These are phyloP conservation scores for Xerocomus brunneocitrinus DNA, from an alignment of 768 basidiomycete genomes.

Conservation along the genomic window DNA sequence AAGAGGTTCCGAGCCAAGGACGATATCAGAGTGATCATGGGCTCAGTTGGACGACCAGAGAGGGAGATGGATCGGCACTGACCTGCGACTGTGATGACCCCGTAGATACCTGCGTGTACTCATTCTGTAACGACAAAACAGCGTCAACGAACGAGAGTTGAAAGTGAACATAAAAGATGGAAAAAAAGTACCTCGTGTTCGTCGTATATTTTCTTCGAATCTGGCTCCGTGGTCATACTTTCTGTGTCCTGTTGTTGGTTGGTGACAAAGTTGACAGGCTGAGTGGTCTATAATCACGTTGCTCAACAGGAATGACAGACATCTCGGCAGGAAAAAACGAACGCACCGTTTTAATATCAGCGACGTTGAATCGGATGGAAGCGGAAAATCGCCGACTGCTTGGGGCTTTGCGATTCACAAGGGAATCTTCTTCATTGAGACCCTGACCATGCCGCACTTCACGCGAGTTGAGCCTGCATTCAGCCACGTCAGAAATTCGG, in stretches of 20 bases:
- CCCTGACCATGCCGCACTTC: constrained; percentile 15
- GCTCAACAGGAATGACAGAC: neutral
- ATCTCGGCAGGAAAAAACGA: neutral
- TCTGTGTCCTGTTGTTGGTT: neutral
- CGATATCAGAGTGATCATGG: too few relatives aligned
- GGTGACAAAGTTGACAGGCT: constrained; percentile 13
- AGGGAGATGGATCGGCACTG: neutral
- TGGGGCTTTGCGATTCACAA: constrained; percentile 1
- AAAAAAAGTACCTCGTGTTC: constrained; percentile 4
- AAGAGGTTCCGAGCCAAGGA: neutral
- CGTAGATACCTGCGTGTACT: constrained; percentile 13
- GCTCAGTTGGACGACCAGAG: neutral
- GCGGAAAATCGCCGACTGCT: neutral
- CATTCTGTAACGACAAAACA: constrained; percentile 2
- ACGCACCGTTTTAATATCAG: constrained; percentile 17
- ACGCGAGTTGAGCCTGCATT: constrained; percentile 25
- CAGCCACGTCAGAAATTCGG: neutral
- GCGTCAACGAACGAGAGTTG: neutral
- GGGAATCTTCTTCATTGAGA: constrained; percentile 24
- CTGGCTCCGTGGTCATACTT: constrained; percentile 8
- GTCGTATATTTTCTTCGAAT: constrained; percentile 20
- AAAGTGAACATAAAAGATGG: too few relatives aligned
- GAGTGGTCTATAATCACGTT: constrained; percentile 10
- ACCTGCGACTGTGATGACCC: constrained; percentile 22
- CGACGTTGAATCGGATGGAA: constrained; percentile 11